These are phyloP conservation scores for Fusarium xylarioides DNA, from an alignment of 2,329 filamentous ascomycete genomes.

Conservation along the genomic window DNA sequence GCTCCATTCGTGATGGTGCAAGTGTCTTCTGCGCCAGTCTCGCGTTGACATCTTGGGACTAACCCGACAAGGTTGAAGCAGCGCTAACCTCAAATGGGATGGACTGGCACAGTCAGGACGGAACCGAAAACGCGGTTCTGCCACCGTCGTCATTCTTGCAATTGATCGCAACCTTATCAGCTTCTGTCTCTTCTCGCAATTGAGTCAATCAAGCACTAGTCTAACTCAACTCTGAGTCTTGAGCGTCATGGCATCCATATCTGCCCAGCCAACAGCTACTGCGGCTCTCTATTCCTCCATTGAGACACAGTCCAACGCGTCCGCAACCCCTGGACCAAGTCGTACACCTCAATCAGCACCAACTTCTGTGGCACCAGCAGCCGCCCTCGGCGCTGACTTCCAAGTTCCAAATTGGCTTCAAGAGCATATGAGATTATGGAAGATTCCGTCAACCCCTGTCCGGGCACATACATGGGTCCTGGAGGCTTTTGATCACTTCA, in stretches of 20 bases:
- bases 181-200: neutral
- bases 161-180: neutral
- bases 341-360: neutral
- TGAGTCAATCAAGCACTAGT: rapidly evolving
- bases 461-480: neutral
- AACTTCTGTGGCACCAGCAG: too few species aligned
- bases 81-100: neutral
- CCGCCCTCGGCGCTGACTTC: neutral
- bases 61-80: too few species aligned
- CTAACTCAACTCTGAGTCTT: neutral
- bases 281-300: neutral
- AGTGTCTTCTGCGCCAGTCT: neutral
- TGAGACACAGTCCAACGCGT: neutral
- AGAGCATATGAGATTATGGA: neutral
- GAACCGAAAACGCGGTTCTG: neutral
- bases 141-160: neutral
- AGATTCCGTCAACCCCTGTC: neutral
- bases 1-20: neutral
- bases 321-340: neutral
- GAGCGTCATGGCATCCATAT: neutral
- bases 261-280: neutral
- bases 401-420: neutral
- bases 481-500: neutral
- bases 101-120: neutral
- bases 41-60: neutral